Evolutionary conservation across 2,329 filamentous ascomycete species (phyloP).

Genomic region (Claviceps digitariae): DNA sequence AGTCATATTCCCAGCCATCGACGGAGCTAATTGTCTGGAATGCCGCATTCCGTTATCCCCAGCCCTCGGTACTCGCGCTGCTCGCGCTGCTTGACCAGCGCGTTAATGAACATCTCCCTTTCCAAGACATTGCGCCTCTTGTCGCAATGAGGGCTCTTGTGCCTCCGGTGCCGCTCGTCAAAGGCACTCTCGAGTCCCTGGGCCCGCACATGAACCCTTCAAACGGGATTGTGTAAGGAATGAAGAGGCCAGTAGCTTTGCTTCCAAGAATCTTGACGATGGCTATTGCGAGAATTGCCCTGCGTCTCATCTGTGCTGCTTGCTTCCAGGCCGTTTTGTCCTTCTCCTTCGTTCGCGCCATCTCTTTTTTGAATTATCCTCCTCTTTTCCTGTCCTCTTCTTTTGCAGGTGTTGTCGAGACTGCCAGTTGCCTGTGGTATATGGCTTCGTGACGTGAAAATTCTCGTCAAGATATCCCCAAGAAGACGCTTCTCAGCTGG

Average conservation of each 20-base stretch:
- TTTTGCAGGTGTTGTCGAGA: not conserved
- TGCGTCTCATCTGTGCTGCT: conserved; percentile 3
- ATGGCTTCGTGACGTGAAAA: conserved; percentile 2
- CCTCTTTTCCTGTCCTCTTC: conserved; percentile 2
- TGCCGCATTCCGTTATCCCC: conserved; percentile 4
- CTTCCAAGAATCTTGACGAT: conserved; percentile 18
- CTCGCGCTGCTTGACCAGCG: conserved; percentile 1
- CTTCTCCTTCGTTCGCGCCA: conserved; percentile 1
- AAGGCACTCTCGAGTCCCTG: not conserved
- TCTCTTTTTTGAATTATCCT: not conserved
- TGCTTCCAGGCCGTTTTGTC: conserved; percentile 1
- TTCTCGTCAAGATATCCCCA: not conserved
- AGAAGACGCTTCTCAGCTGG: not conserved
- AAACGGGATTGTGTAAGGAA: conserved; percentile 18
- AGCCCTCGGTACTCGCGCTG: conserved; percentile 2
- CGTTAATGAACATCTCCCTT: not conserved
- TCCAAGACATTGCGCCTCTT: conserved; percentile 21
- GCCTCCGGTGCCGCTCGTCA: conserved; percentile 1
- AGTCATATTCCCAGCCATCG: not conserved
- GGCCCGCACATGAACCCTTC: conserved; percentile 9
- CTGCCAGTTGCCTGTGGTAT: not conserved
- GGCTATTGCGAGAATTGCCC: conserved; percentile 4
- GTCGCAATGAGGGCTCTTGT: conserved; percentile 13
- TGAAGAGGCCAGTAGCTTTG: conserved; percentile 23
- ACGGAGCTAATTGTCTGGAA: conserved; percentile 4